Percentiles rank a stretch among this genome's conserved stretches.
These are phyloP conservation scores for Camelina hispida DNA, from an alignment of 345 rosid species.

Conservation along the genomic window DNA sequence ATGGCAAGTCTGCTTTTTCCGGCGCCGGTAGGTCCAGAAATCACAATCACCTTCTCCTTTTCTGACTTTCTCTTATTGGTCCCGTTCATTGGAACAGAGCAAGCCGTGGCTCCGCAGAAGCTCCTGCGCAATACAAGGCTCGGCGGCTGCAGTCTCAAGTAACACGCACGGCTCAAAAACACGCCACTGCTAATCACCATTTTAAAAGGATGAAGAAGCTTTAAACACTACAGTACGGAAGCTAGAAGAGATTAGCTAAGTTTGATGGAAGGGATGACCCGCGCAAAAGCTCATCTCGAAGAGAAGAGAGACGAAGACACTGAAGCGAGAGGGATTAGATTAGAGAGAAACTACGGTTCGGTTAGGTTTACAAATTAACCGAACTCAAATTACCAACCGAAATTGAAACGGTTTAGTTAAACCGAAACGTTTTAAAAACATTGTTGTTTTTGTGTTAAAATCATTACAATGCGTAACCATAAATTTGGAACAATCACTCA, in stretches of 20 bases:
- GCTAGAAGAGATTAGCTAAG: background rate
- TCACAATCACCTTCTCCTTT: slow-evolving; percentile 76
- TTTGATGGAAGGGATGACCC: slow-evolving; percentile 16
- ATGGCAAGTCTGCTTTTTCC: slow-evolving; percentile 86
- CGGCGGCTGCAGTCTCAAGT: slow-evolving; percentile 49
- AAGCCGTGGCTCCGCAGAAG: slow-evolving; percentile 42
- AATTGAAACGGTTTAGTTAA: slow-evolving; percentile 2
- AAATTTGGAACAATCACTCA: background rate
- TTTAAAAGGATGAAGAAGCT: background rate
- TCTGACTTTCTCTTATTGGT: slow-evolving; percentile 27
- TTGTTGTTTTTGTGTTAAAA: background rate
- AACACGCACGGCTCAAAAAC: slow-evolving; percentile 49
- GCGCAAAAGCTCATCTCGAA: slow-evolving; percentile 37
- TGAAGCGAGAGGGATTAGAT: slow-evolving; percentile 12
- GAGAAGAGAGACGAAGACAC: slow-evolving; percentile 30
- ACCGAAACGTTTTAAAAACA: background rate
- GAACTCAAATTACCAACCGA: slow-evolving; percentile 16
- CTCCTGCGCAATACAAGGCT: slow-evolving; percentile 45
- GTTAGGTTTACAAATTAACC: slow-evolving; percentile 32
- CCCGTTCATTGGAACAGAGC: slow-evolving; percentile 40
- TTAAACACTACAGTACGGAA: background rate
- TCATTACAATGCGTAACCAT: too few species aligned
- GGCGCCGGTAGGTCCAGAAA: slow-evolving; percentile 93
- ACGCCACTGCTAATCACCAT: slow-evolving; percentile 56
- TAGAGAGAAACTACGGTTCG: slow-evolving; percentile 32